A percentile compares a stretch with the other conserved stretches of the same genome.
Conservation (phyloP, 306 rosid genomes). For the Neltuma alba region DNA sequence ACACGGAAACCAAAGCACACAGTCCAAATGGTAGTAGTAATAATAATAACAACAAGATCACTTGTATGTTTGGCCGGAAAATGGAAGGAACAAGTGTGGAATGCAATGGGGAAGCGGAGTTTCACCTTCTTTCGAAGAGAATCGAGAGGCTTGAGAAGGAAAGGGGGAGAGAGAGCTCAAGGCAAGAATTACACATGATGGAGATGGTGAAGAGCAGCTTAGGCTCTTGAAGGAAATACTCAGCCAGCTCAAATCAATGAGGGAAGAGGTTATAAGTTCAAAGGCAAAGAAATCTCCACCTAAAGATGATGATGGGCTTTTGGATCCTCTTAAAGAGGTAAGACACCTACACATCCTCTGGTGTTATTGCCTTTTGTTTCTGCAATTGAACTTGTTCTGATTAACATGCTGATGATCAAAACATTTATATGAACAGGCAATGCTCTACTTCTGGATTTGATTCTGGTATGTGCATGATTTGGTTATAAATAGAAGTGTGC, state of each 20-base stretch:
- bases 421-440: constrained; percentile 71
- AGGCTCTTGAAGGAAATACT: constrained; percentile 73
- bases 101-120: constrained; percentile 43
- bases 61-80: constrained; percentile 27
- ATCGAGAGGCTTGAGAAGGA: constrained; percentile 61
- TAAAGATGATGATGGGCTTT: constrained; percentile 43
- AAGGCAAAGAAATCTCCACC: constrained; percentile 43
- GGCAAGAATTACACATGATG: constrained; percentile 57
- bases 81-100: constrained; percentile 39
- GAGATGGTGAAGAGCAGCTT: constrained; percentile 62
- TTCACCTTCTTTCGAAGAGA: constrained; percentile 51
- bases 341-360: neutral
- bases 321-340: constrained; percentile 67
- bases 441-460: constrained; percentile 86
- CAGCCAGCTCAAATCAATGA: constrained; percentile 55
- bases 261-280: constrained; percentile 56
- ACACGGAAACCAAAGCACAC: constrained; percentile 33
- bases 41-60: neutral
- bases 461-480: constrained; percentile 33
- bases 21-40: constrained; percentile 32
- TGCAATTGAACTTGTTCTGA: neutral
- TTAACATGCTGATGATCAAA: neutral
- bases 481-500: constrained; percentile 14
- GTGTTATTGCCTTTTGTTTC: neutral
- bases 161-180: constrained; percentile 30